A percentile compares a stretch with the other conserved stretches of the same genome.
Conservation (phyloP, 192 early-diverging fungal species). For the Backusella mclennaniae region DNA sequence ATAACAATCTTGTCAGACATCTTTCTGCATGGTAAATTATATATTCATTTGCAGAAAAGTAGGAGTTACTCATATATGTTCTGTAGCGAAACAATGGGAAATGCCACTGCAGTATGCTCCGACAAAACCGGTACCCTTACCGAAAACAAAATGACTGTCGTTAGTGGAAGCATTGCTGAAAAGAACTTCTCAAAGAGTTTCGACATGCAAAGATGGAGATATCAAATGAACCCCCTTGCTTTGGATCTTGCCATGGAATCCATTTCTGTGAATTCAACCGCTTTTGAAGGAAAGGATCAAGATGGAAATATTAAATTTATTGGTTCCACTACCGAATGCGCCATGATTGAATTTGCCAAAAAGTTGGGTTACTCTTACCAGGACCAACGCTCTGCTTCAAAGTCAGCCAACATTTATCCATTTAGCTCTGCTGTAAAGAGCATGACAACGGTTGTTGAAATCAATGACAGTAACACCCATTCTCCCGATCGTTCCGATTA, state of each 20-base stretch:
- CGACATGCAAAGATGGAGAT: constrained; percentile 2
- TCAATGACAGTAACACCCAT: constrained; percentile 19
- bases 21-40: constrained; percentile 56
- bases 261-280: constrained; percentile 74
- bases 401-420: constrained; percentile 72
- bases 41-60: neutral
- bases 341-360: constrained; percentile 68
- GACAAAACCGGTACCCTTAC: constrained; percentile 91
- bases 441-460: constrained; percentile 74
- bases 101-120: constrained; percentile 79
- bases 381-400: constrained; percentile 42
- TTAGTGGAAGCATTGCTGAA: constrained; percentile 15
- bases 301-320: constrained; percentile 58
- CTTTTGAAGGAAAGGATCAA: constrained; percentile 70
- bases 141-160: constrained; percentile 82
- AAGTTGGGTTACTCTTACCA: constrained; percentile 63
- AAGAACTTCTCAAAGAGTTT: neutral
- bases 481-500: constrained; percentile 35
- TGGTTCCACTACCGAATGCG: constrained; percentile 83
- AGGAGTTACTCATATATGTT: neutral
- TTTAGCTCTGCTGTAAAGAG: constrained; percentile 90
- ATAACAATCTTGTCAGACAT: constrained; percentile 80
- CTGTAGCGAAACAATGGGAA: constrained; percentile 76
- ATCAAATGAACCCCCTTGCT: constrained; percentile 41
- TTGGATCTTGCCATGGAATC: constrained; percentile 50